These are phyloP conservation scores for Pseudocercospora fijiensis DNA, from an alignment of 2,329 filamentous ascomycete genomes.

Conservation along the genomic window DNA sequence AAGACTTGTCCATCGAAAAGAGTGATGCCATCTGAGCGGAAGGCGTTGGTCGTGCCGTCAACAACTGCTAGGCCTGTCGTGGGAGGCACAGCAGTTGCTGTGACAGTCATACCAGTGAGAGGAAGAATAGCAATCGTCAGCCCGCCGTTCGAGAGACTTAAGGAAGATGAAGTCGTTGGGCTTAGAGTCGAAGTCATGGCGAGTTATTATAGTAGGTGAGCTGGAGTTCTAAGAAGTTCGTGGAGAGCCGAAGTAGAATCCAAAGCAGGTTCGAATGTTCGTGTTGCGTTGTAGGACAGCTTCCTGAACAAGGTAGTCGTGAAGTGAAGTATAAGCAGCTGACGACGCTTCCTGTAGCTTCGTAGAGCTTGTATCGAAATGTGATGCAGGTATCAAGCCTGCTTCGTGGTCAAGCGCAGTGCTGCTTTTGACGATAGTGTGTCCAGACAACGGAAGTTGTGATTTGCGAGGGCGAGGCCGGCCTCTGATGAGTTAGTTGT, in stretches of 20 bases:
- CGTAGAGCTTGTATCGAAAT: background rate
- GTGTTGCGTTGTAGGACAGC: background rate
- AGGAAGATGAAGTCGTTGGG: background rate
- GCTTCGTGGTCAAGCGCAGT: background rate
- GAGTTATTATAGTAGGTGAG: background rate
- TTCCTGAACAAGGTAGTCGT: background rate
- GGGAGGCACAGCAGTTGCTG: slow-evolving; percentile 17
- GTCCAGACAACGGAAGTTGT: background rate
- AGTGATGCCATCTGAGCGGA: slow-evolving; percentile 19
- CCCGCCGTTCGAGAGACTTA: background rate
- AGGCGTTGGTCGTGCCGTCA: slow-evolving; percentile 25
- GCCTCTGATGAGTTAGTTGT: background rate
- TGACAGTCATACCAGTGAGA: slow-evolving; percentile 17
- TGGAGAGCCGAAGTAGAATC: background rate
- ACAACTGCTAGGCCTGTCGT: slow-evolving; percentile 23
- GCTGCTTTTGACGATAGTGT: no score
- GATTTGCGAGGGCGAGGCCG: no score
- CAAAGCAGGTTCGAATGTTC: background rate
- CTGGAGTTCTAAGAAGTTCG: background rate
- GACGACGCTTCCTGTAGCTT: slow-evolving; percentile 5
- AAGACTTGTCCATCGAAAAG: slow-evolving; percentile 21
- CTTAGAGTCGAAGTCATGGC: background rate
- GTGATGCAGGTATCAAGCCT: background rate
- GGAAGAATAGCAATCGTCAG: slow-evolving; percentile 21
- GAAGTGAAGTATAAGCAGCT: background rate